Conservation (phyloP, 345 rosid species). For the Clarkia xantiana region DNA sequence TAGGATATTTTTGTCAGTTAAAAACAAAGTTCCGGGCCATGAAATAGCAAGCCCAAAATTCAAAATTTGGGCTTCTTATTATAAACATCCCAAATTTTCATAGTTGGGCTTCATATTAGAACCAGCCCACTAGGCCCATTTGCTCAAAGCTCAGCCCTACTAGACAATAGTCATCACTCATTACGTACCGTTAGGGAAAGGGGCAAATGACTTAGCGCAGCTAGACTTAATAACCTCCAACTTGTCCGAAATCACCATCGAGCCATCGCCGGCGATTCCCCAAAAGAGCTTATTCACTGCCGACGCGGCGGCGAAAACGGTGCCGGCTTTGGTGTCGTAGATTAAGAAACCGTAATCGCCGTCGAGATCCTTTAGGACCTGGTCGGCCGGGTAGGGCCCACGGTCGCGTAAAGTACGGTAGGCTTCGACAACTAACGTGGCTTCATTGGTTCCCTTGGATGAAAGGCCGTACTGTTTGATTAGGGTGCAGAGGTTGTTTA, state of each 20-base stretch:
- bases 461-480: conserved; percentile 52
- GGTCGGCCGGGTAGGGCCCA: conserved; percentile 63
- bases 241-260: conserved; percentile 37
- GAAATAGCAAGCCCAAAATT: no score
- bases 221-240: conserved; percentile 40
- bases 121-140: no score
- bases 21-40: no score
- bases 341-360: conserved; percentile 49
- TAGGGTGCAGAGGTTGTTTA: conserved; percentile 40
- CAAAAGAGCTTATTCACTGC: conserved; percentile 18
- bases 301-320: conserved; percentile 30
- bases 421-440: conserved; percentile 50
- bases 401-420: conserved; percentile 65
- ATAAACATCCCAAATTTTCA: no score
- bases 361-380: conserved; percentile 56
- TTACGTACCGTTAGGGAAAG: conserved; percentile 36
- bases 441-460: conserved; percentile 40
- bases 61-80: no score
- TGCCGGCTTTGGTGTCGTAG: conserved; percentile 36
- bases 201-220: conserved; percentile 58
- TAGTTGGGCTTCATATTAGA: no score
- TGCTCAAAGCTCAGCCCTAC: no score
- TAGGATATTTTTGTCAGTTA: no score
- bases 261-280: conserved; percentile 59
- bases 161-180: no score